phyloP scores from a whole-genome alignment of 192 early-diverging fungal species.

The Podila epigama region DNA sequence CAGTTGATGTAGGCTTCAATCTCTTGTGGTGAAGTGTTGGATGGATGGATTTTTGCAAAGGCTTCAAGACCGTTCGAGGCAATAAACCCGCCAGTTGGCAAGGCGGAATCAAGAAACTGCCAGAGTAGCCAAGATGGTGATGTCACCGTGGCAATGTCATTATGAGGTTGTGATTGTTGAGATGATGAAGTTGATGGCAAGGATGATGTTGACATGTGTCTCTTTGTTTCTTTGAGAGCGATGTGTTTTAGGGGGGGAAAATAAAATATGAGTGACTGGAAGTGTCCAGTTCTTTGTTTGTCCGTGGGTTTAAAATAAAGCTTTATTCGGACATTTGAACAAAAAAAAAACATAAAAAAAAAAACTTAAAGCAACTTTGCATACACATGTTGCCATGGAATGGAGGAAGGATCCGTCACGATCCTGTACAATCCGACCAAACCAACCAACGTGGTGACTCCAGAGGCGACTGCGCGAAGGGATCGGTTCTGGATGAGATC shows the following conservation, averaged over 20 bases:
- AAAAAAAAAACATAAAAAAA: no score
- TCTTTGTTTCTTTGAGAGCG: no score
- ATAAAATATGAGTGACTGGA: no score
- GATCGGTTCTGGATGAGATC: slow-evolving; percentile 14
- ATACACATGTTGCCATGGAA: neutral
- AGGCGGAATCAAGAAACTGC: slow-evolving; percentile 89
- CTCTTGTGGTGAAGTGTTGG: slow-evolving; percentile 13
- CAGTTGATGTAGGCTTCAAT: slow-evolving; percentile 62
- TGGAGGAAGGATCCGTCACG: neutral
- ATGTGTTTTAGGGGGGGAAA: neutral
- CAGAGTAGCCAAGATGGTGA: slow-evolving; percentile 74
- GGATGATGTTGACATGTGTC: neutral
- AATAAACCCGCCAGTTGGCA: slow-evolving; percentile 96
- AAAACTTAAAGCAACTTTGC: neutral
- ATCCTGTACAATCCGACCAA: slow-evolving; percentile 26
- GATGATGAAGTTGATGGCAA: neutral
- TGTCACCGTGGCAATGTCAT: slow-evolving; percentile 3
- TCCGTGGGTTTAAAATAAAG: neutral
- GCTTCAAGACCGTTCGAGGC: slow-evolving; percentile 92
- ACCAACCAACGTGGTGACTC: slow-evolving; percentile 7
- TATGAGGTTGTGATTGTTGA: neutral
- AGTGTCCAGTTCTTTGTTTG: no score
- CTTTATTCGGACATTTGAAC: no score
- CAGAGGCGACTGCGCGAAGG: slow-evolving; percentile 1
- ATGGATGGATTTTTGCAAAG: slow-evolving; percentile 63